Conservation (phyloP, 2,329 filamentous ascomycete species). For the Lecanoromycetidae sp. region DNA sequence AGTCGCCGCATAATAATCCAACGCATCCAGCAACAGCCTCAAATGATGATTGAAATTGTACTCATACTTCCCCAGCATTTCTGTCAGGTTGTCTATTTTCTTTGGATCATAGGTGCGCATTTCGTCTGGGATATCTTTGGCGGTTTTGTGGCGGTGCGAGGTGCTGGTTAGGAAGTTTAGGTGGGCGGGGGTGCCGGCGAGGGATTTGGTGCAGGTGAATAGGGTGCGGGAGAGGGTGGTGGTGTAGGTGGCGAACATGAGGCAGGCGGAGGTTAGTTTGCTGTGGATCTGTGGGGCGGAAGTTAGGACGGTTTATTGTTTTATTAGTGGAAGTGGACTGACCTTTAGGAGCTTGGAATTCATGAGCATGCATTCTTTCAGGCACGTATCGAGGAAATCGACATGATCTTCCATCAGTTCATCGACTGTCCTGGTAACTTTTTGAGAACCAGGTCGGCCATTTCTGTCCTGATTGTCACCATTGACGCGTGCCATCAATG, state of each 20-base stretch:
- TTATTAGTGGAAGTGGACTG: slow-evolving; percentile 27
- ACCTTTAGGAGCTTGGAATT: slow-evolving; percentile 90
- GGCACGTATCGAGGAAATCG: slow-evolving; percentile 90
- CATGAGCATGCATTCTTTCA: slow-evolving; percentile 98
- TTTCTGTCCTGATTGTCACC: slow-evolving; percentile 36
- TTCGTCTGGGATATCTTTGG: slow-evolving; percentile 20
- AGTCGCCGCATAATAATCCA: slow-evolving; percentile 95
- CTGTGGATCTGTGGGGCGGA: slow-evolving; percentile 64
- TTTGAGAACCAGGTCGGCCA: slow-evolving; percentile 22
- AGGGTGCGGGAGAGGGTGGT: slow-evolving; percentile 76
- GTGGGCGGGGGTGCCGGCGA: slow-evolving; percentile 44
- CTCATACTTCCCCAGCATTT: slow-evolving; percentile 84
- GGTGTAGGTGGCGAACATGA: slow-evolving; percentile 83
- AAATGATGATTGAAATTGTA: slow-evolving; percentile 83
- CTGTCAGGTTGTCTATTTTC: slow-evolving; percentile 64
- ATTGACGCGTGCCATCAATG: slow-evolving; percentile 75
- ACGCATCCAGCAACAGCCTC: slow-evolving; percentile 82
- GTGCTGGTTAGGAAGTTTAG: slow-evolving; percentile 53
- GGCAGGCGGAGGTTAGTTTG: slow-evolving; percentile 92
- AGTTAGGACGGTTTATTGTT: neutral
- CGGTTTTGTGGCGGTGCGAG: slow-evolving; percentile 43
- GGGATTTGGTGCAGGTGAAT: slow-evolving; percentile 68
- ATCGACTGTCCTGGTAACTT: slow-evolving; percentile 63
- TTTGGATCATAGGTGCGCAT: slow-evolving; percentile 43
- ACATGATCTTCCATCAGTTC: slow-evolving; percentile 99